Conservation (phyloP, 768 basidiomycete genomes). For the Trametes cubensis region DNA sequence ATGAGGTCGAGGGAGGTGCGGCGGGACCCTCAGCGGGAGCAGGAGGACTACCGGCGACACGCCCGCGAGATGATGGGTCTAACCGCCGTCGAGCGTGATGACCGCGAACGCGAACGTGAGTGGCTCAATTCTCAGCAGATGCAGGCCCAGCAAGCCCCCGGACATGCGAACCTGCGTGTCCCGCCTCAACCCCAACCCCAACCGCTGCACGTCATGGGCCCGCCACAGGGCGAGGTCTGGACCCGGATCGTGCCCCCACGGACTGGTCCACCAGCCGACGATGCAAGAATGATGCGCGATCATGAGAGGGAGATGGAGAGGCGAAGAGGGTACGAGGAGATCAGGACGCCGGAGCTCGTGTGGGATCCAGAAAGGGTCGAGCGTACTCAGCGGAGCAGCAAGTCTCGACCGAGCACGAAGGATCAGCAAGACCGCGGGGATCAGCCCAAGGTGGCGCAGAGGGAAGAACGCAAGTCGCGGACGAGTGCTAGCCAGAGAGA, state of each 20-base stretch:
- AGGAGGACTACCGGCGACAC: slow-evolving; percentile 18
- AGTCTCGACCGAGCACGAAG: slow-evolving; percentile 23
- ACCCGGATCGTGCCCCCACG: slow-evolving; percentile 16
- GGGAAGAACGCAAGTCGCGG: slow-evolving; percentile 31
- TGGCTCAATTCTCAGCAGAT: slow-evolving; percentile 11
- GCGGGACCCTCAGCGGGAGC: slow-evolving; percentile 15
- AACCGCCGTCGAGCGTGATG: slow-evolving; percentile 19
- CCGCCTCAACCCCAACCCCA: slow-evolving; percentile 11
- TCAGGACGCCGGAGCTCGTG: slow-evolving; percentile 39
- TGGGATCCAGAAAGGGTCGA: slow-evolving; percentile 14
- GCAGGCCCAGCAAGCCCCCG: slow-evolving; percentile 5
- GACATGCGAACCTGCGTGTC: slow-evolving; percentile 10
- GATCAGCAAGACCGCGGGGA: slow-evolving; percentile 33
- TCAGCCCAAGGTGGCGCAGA: slow-evolving; percentile 35
- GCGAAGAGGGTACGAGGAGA: slow-evolving; percentile 25
- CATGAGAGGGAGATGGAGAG: slow-evolving; percentile 26
- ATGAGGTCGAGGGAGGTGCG: slow-evolving; percentile 23
- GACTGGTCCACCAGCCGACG: slow-evolving; percentile 8
- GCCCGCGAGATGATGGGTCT: slow-evolving; percentile 20
- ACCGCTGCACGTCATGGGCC: slow-evolving; percentile 17
- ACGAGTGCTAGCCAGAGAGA: slow-evolving; percentile 30
- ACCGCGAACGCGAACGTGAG: slow-evolving; percentile 33
- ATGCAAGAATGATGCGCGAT: slow-evolving; percentile 12
- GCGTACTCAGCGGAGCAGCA: not conserved
- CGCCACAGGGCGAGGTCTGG: slow-evolving; percentile 22